Percentiles rank a stretch among this genome's conserved stretches.
These are phyloP conservation scores for Syzygium aqueum DNA, from an alignment of 345 rosid species.

Conservation along the genomic window DNA sequence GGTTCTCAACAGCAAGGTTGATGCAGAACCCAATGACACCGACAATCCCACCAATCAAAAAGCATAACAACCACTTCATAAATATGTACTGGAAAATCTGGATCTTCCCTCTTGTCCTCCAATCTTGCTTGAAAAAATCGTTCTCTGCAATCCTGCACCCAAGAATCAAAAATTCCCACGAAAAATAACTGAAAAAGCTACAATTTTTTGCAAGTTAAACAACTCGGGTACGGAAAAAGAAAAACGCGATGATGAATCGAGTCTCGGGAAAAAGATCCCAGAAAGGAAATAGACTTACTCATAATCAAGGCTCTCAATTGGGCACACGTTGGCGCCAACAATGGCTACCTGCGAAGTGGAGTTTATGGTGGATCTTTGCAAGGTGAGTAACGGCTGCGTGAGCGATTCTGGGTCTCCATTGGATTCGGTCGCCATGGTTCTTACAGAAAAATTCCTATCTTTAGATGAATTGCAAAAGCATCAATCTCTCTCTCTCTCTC, in stretches of 20 bases:
- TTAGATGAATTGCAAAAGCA: background rate
- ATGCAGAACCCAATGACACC: constrained; percentile 71
- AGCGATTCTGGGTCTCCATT: constrained; percentile 28
- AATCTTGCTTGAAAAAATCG: constrained; percentile 85
- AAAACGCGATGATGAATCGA: background rate
- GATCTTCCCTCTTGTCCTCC: constrained; percentile 59
- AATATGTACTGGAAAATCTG: constrained; percentile 66
- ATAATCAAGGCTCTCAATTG: constrained; percentile 90
- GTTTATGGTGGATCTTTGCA: constrained; percentile 36
- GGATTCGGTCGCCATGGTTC: background rate
- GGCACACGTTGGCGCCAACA: constrained; percentile 73
- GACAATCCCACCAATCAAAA: constrained; percentile 54
- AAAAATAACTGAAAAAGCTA: background rate
- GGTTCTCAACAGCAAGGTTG: constrained; percentile 88
- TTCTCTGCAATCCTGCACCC: constrained; percentile 54
- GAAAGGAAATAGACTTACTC: constrained; percentile 31
- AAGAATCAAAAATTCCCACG: background rate
- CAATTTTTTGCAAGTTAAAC: background rate
- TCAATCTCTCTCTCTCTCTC: background rate
- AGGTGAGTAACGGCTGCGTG: constrained; percentile 35
- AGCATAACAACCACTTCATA: constrained; percentile 79
- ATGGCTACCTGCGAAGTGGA: constrained; percentile 92
- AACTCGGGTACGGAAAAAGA: background rate
- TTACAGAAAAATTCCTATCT: background rate
- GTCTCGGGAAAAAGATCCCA: background rate